These are phyloP conservation scores for Russula emetica DNA, from an alignment of 768 basidiomycete genomes.

Conservation along the genomic window DNA sequence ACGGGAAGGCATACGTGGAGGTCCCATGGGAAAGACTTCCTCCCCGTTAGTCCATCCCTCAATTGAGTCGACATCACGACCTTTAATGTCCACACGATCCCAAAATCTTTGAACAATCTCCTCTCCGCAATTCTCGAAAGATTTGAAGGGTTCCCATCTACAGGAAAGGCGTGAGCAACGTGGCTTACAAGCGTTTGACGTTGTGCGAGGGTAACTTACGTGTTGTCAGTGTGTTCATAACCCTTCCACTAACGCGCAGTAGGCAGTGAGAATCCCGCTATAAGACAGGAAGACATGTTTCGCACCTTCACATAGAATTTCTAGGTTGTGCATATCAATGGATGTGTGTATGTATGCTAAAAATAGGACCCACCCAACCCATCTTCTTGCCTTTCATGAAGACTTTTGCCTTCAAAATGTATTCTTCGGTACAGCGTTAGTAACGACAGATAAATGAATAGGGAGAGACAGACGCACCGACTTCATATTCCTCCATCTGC, in stretches of 20 bases:
- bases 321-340: conserved; percentile 7
- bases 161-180: conserved; percentile 6
- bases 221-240: conserved; percentile 24
- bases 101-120: conserved; percentile 20
- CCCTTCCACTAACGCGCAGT: conserved; percentile 25
- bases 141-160: conserved; percentile 28
- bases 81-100: conserved; percentile 24
- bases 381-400: conserved; percentile 28
- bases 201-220: conserved; percentile 11
- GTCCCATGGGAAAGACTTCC: conserved; percentile 23
- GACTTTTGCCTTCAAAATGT: conserved; percentile 26
- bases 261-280: neutral
- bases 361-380: conserved; percentile 23
- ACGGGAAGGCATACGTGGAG: conserved; percentile 17
- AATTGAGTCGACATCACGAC: conserved; percentile 17
- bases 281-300: neutral
- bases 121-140: conserved; percentile 24
- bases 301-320: conserved; percentile 27
- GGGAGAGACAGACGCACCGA: conserved; percentile 16
- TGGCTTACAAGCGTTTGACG: neutral
- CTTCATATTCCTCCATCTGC: conserved; percentile 27
- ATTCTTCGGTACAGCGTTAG: conserved; percentile 12
- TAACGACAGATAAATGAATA: neutral
- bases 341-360: neutral
- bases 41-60: conserved; percentile 25